phyloP scores from a whole-genome alignment of 768 basidiomycete genomes.

The Leccinum barrowsii region DNA sequence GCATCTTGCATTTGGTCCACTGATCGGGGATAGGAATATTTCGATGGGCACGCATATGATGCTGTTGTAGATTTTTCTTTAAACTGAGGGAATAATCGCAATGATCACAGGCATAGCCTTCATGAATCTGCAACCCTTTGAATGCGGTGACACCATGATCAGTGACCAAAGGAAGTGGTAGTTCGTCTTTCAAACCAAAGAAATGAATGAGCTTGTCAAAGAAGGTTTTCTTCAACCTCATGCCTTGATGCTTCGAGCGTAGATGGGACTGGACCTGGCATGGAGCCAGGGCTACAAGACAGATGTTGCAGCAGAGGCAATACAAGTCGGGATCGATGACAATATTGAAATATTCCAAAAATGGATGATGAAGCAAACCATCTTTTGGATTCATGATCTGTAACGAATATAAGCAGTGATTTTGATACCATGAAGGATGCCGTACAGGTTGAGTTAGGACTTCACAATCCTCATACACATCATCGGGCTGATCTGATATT shows the following conservation, averaged over 20 bases:
- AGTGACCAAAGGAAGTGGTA: background rate
- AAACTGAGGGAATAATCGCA: background rate
- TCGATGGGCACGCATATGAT: too few relatives aligned
- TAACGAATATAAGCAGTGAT: background rate
- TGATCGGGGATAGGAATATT: too few relatives aligned
- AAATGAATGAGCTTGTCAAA: background rate
- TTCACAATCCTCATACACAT: background rate
- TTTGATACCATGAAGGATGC: background rate
- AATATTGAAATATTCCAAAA: background rate
- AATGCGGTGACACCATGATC: background rate
- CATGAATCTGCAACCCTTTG: background rate
- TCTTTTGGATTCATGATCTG: background rate
- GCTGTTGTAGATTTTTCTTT: too few relatives aligned
- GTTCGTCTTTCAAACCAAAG: background rate
- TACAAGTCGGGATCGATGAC: background rate
- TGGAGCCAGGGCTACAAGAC: background rate
- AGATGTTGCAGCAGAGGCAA: background rate
- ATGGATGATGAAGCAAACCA: background rate
- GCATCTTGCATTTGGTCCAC: background rate
- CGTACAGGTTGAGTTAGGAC: background rate
- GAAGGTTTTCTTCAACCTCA: background rate
- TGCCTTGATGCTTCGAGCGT: background rate
- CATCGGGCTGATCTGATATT: too few relatives aligned
- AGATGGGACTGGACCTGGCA: background rate
- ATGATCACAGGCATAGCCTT: background rate